Base-by-base conservation (phyloP, 768 basidiomycete genomes). In the Paxillus ammoniavirescens region DNA sequence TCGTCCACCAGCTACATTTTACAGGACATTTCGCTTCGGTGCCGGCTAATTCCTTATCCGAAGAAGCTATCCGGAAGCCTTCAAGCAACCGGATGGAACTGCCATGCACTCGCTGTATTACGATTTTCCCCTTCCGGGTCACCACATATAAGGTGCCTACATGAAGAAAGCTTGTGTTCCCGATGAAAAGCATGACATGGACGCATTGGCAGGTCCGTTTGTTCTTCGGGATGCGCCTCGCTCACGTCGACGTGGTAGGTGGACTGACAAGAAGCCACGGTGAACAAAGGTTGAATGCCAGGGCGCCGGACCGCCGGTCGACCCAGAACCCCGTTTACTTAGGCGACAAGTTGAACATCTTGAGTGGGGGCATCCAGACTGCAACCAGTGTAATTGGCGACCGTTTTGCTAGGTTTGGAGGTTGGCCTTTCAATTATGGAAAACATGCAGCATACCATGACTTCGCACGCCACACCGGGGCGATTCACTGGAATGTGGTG, bases 1-100 rank as follows among this genome's bases (percentile, higher is more conserved):
- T 31, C 31, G 31, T 31, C 31, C 31, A 10, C 31, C 31, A 31
- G 7, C 31, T 8, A 31, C 31, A 8, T 8, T 31, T 31, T 31
- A 7, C 51, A 73, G 72, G 72, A 73, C 54, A 72, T 73, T 45
- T 62, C 63, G 5, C 56, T 72, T n/a, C 65, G 73, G n/a, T 73
- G 73, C 57, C 68, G 71, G 54, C 56, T 72, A 17, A 52, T 65
- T 1, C 71, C 68, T 8, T 72, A 73, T 50, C 59, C 72, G 48
- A 68, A 65, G 54, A 58, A 42, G 40, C 61, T 72, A 71, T 55
- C 5, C 26, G 49, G 58, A 49, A 62, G 63, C 63, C 61, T 74
- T 10, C 73, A 72, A 44, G 51, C 56, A 18, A 65, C 66, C 3
- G 66, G 69, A 12, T 58, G 54, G 47, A 70, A 70, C 64, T 8